Evolutionary conservation across 176 grass and related monocot species (phyloP).

Genomic region (Pontederia crassipes): DNA sequence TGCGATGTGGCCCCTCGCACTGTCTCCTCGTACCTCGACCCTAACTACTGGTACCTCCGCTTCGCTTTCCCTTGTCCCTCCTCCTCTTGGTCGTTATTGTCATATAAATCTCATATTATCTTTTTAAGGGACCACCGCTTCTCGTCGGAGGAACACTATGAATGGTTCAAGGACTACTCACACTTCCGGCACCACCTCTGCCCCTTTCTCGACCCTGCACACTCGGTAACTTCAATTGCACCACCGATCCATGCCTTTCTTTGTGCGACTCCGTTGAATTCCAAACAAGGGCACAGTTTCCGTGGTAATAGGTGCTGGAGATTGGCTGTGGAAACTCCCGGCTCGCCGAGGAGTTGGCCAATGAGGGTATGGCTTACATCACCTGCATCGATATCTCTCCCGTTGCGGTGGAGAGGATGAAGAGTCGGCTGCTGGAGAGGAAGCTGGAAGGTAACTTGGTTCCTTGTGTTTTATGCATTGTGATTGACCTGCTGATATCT

Average conservation of each 20-base stretch:
- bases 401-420: constrained; percentile 61
- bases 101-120: not conserved
- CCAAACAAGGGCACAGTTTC: not conserved
- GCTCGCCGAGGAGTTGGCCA: constrained; percentile 56
- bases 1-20: constrained; percentile 33
- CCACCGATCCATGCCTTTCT: not conserved
- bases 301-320: constrained; percentile 42
- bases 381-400: constrained; percentile 76
- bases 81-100: not conserved
- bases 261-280: too few relatives aligned
- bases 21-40: constrained; percentile 43
- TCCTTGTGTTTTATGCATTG: not conserved
- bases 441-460: constrained; percentile 30
- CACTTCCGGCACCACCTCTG: constrained; percentile 83
- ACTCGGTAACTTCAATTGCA: constrained; percentile 30
- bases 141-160: constrained; percentile 82
- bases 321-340: constrained; percentile 78
- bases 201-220: constrained; percentile 61
- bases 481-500: not conserved
- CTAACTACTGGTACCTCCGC: constrained; percentile 41
- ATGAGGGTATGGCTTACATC: constrained; percentile 58
- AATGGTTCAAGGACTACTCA: constrained; percentile 92
- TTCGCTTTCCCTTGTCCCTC: not conserved
- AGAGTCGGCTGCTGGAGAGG: constrained; percentile 34
- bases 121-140: constrained; percentile 67